Conservation (phyloP, 352 stramenopile genomes). For the Phytophthora cryptogea region DNA sequence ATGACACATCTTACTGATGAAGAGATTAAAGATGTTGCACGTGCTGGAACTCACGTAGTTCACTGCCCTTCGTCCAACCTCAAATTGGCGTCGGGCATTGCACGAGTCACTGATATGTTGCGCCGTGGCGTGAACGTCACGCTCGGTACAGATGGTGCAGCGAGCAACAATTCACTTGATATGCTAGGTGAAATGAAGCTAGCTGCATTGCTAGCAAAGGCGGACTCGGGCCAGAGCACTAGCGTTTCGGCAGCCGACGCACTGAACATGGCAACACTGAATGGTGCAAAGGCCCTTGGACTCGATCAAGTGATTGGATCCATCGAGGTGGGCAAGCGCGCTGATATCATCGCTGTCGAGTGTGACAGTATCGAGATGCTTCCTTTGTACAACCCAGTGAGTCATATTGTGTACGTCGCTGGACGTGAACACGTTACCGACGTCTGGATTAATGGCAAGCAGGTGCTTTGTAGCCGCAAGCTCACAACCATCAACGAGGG, state of each 20-base stretch:
- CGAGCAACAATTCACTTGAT: slow-evolving; percentile 87
- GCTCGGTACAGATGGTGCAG: slow-evolving; percentile 79
- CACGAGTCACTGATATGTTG: slow-evolving; percentile 69
- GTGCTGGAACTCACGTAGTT: slow-evolving; percentile 59
- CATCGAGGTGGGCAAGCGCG: slow-evolving; percentile 78
- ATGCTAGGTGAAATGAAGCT: slow-evolving; percentile 90
- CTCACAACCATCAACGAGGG: slow-evolving; percentile 66
- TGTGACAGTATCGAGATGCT: slow-evolving; percentile 78
- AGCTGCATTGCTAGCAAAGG: slow-evolving; percentile 77
- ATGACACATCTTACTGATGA: slow-evolving; percentile 83
- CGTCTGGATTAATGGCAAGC: slow-evolving; percentile 85
- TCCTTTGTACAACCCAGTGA: slow-evolving; percentile 82
- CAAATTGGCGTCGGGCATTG: slow-evolving; percentile 83
- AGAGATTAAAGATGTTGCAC: slow-evolving; percentile 67
- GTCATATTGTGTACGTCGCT: slow-evolving; percentile 82
- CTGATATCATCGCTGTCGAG: slow-evolving; percentile 76
- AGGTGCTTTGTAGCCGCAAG: slow-evolving; percentile 57
- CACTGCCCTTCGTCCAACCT: slow-evolving; percentile 90
- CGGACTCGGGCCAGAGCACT: slow-evolving; percentile 52
- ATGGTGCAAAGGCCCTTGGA: slow-evolving; percentile 79
- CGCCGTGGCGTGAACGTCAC: slow-evolving; percentile 77
- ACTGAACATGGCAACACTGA: slow-evolving; percentile 85
- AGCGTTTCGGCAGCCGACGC: slow-evolving; percentile 52
- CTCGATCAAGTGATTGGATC: slow-evolving; percentile 74
- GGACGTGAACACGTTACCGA: slow-evolving; percentile 84